Conservation (phyloP, 2,329 filamentous ascomycete species). For the Zarea fungicola region DNA sequence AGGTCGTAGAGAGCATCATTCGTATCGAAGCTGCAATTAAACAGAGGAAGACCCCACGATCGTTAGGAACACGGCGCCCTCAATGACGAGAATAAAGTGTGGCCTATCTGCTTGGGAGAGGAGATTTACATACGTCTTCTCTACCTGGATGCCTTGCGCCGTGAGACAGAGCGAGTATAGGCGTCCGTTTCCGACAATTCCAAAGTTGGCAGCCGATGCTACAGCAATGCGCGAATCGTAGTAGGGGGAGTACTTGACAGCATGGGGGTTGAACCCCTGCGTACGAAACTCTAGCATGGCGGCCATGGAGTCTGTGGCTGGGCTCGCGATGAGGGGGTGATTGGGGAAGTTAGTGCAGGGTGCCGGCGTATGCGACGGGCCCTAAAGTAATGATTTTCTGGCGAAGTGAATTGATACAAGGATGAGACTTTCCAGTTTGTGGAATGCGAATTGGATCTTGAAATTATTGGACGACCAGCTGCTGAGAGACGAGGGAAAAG, state of each 20-base stretch:
- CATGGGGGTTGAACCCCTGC: conserved; percentile 90
- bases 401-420: not conserved
- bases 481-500: not conserved
- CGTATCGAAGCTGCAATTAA: conserved; percentile 70
- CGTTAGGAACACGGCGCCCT: no score
- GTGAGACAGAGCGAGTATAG: conserved; percentile 81
- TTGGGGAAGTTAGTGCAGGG: not conserved
- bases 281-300: conserved; percentile 93
- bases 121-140: conserved; percentile 62
- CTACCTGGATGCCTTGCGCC: conserved; percentile 72
- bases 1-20: conserved; percentile 96
- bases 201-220: conserved; percentile 88
- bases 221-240: conserved; percentile 93
- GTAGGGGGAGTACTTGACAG: conserved; percentile 97
- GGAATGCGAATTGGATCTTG: not conserved
- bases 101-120: no score
- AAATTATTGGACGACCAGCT: not conserved
- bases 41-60: no score
- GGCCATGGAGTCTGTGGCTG: conserved; percentile 30
- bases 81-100: no score
- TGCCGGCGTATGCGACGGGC: not conserved
- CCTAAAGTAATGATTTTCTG: not conserved
- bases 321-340: conserved; percentile 1
- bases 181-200: conserved; percentile 91
- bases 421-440: not conserved